These are phyloP conservation scores for Chaetomium tenue DNA, from an alignment of 495 filamentous ascomycete genomes.

Conservation along the genomic window DNA sequence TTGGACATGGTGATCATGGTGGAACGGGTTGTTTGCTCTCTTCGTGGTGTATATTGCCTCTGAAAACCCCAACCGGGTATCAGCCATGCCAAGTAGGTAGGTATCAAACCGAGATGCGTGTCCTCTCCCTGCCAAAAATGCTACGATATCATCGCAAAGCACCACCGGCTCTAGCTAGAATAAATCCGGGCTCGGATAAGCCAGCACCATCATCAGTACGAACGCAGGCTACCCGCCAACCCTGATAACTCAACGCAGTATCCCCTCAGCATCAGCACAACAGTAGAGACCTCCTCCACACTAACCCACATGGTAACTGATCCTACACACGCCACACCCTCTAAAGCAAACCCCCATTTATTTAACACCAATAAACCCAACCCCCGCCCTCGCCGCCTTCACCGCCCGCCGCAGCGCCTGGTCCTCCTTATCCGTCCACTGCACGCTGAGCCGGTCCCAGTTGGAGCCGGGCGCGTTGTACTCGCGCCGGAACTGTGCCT, in stretches of 20 bases:
- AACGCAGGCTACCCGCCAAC: too few species aligned
- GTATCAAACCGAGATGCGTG: not conserved
- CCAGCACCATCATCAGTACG: too few species aligned
- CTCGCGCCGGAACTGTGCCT: constrained; percentile 71
- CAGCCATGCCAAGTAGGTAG: not conserved
- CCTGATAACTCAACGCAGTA: too few species aligned
- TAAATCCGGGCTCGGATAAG: too few species aligned
- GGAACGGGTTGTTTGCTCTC: too few species aligned
- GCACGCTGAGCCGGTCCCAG: constrained; percentile 82
- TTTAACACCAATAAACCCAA: constrained; percentile 82
- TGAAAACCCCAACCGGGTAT: too few species aligned
- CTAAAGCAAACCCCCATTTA: constrained; percentile 23
- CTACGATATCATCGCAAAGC: not conserved
- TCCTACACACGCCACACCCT: too few species aligned
- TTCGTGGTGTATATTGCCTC: too few species aligned
- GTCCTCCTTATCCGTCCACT: constrained; percentile 89
- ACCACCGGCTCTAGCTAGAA: not conserved
- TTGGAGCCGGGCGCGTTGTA: constrained; percentile 66
- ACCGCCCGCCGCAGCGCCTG: constrained; percentile 72
- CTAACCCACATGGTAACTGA: too few species aligned
- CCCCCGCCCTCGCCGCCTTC: constrained; percentile 65
- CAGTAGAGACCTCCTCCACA: not conserved
- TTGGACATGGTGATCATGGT: not conserved
- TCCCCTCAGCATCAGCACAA: too few species aligned
- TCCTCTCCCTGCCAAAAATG: not conserved